Evolutionary conservation across 1,284 basidiomycete species (phyloP).

Genomic region (Ustilago sp.): DNA sequence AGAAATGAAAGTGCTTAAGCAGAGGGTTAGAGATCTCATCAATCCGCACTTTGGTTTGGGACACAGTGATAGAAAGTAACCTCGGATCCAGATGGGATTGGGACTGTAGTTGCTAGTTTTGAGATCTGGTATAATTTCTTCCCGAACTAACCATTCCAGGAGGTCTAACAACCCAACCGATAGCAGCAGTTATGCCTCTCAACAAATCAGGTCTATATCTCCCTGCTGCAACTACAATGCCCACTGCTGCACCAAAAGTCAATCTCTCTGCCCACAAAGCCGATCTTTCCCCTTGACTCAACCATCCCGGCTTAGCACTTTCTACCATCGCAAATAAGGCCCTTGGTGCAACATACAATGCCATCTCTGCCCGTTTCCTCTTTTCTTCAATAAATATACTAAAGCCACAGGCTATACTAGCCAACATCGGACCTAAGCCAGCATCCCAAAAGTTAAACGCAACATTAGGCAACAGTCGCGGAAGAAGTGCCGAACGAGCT

Average conservation of each 20-base stretch:
- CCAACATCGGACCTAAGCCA: slow-evolving; percentile 51
- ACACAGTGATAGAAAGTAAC: slow-evolving; percentile 29
- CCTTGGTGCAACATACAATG: slow-evolving; percentile 70
- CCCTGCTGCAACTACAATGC: slow-evolving; percentile 52
- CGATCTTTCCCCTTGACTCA: slow-evolving; percentile 43
- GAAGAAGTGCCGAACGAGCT: slow-evolving; percentile 47
- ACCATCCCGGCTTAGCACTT: slow-evolving; percentile 53
- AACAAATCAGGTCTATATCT: slow-evolving; percentile 57
- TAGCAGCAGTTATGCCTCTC: slow-evolving; percentile 53
- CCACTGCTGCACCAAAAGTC: slow-evolving; percentile 55
- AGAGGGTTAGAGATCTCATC: slow-evolving; percentile 29
- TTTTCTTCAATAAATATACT: slow-evolving; percentile 70
- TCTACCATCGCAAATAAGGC: slow-evolving; percentile 67
- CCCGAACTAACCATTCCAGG: slow-evolving; percentile 9
- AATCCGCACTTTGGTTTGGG: slow-evolving; percentile 23
- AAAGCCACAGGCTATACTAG: slow-evolving; percentile 53
- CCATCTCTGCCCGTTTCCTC: slow-evolving; percentile 70
- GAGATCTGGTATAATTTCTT: slow-evolving; percentile 36
- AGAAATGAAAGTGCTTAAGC: slow-evolving; percentile 37
- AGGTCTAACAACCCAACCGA: slow-evolving; percentile 56
- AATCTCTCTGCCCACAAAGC: slow-evolving; percentile 58
- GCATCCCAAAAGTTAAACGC: slow-evolving; percentile 58
- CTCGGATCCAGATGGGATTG: not conserved
- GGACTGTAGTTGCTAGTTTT: not conserved
- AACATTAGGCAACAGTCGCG: slow-evolving; percentile 46